Conservation (phyloP, 129 eudicot species). For the Saposhnikovia divaricata region DNA sequence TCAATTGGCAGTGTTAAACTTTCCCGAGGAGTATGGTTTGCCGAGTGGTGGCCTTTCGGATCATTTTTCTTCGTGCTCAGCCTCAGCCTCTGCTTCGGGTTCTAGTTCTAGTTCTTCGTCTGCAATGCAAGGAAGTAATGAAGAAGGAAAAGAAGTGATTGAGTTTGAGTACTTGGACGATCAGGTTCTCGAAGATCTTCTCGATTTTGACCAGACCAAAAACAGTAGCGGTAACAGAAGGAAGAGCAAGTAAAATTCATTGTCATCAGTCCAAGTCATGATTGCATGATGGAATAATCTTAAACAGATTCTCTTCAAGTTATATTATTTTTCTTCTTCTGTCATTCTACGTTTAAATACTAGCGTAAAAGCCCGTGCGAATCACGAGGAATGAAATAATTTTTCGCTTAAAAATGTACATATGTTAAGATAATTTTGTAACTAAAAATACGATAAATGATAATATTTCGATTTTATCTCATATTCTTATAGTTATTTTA, state of each 20-base stretch:
- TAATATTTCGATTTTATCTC: too few relatives aligned
- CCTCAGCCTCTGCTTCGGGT: not conserved
- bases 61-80: not conserved
- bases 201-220: conserved; percentile 1
- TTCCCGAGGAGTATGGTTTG: not conserved
- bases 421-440: too few relatives aligned
- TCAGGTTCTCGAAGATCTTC: conserved; percentile 7
- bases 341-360: too few relatives aligned
- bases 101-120: not conserved
- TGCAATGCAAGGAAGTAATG: not conserved
- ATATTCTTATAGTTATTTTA: too few relatives aligned
- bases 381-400: too few relatives aligned
- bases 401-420: too few relatives aligned
- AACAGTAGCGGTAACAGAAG: not conserved
- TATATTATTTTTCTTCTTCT: not conserved
- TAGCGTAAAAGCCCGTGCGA: too few relatives aligned
- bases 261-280: not conserved
- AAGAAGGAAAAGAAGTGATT: not conserved
- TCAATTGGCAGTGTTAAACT: not conserved
- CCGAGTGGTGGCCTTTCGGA: not conserved
- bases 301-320: not conserved
- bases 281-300: not conserved
- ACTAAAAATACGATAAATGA: too few relatives aligned
- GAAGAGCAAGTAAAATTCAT: not conserved
- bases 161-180: conserved; percentile 1